These are phyloP conservation scores for Cicer arietinum DNA, from an alignment of 306 rosid genomes.

Conservation along the genomic window DNA sequence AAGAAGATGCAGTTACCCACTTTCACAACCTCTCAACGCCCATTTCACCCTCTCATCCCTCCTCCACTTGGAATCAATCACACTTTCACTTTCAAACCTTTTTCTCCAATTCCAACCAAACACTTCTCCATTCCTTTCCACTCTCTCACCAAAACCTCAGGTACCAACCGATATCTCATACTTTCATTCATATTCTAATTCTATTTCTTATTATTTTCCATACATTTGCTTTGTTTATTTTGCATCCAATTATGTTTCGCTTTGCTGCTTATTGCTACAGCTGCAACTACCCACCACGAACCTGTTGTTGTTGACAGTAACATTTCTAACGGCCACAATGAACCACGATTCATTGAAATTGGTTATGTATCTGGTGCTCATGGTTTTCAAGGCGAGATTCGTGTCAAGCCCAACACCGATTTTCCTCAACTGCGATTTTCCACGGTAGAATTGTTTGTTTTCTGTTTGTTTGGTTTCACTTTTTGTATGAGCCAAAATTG, in stretches of 20 bases:
- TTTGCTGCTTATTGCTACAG: conserved; percentile 44
- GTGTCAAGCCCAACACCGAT: conserved; percentile 76
- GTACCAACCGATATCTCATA: conserved; percentile 35
- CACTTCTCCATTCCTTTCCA: conserved; percentile 47
- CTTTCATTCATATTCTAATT: background rate
- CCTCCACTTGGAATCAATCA: conserved; percentile 34
- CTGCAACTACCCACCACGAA: conserved; percentile 54
- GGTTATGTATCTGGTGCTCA: conserved; percentile 80
- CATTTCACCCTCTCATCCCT: conserved; percentile 39
- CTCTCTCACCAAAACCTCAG: conserved; percentile 43
- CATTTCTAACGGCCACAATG: conserved; percentile 18
- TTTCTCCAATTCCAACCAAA: conserved; percentile 42
- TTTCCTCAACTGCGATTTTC: conserved; percentile 86
- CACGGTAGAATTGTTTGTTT: conserved; percentile 50
- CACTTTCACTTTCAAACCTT: conserved; percentile 40
- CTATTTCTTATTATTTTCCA: background rate
- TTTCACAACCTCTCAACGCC: conserved; percentile 47
- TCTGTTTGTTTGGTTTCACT: background rate
- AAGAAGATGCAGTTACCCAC: conserved; percentile 39
- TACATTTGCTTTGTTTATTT: background rate
- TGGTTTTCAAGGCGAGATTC: conserved; percentile 80
- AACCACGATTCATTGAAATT: conserved; percentile 61
- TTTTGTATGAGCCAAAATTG: background rate
- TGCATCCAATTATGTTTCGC: background rate
- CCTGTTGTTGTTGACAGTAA: conserved; percentile 47